Base-by-base conservation (phyloP, 148 eudicot species). In the Suaeda aralocaspica region DNA sequence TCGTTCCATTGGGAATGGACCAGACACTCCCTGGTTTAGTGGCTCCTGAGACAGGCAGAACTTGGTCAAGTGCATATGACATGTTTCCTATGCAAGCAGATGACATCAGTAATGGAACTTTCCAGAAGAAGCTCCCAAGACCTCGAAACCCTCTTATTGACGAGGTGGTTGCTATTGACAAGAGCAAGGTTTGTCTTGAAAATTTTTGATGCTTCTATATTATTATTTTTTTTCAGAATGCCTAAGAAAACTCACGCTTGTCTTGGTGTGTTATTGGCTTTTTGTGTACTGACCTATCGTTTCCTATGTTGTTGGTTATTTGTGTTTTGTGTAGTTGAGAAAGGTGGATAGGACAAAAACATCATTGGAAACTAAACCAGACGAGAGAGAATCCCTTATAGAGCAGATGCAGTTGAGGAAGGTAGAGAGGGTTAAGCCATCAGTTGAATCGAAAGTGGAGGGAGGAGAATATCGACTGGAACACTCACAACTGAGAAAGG, bases 131-230 rank as follows among this genome's bases (percentile, higher is more conserved):
- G 80, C 74, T 81, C 76, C 96, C 82, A 6, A 71, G 96, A 70
- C 96, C 94, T 42, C 87, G 92, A 46, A 93, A 86, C 67, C 98
- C 98, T 77, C 87, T 93, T 56, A 87, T 93, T 36, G 88, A 88
- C 76, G 98, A 86, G 59, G 92, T 90, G 50, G 85, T 80, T 70
- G 90, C 91, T 52, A 86, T 80, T 78, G 98, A 88, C 77, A 93
- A 93, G 85, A 93, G 90, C 92, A 91, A 87, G 92, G 99, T 94
- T 50, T 64, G 77, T 69, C 30, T 25, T 58, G 39, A 15, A 31
- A 46, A n/a, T n/a, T n/a, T n/a, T 34, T 64, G 42, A 53, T 45
- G 24, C 52, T 66, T 25, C 50, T 50, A 30, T 16, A 68, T 22
- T 64, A 50, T 44, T 0, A 31, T 16, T 29, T 69, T 30, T 31